Evolutionary conservation across 1,284 basidiomycete genomes (phyloP).

Genomic region (Exobasidium rhododendri): DNA sequence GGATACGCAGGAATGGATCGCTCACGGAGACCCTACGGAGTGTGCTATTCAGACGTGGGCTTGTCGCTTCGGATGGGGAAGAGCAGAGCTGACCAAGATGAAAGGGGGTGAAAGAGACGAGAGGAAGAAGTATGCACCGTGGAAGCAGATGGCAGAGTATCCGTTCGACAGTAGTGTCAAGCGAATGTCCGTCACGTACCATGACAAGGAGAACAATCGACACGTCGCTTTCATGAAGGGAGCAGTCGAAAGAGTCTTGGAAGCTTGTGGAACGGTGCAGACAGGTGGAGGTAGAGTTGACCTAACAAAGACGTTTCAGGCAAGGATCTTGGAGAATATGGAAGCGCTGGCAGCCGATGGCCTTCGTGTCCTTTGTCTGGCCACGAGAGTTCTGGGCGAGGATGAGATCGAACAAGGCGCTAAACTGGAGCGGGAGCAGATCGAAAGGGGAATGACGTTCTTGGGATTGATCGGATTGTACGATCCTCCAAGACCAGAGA

Average conservation of each 20-base stretch:
- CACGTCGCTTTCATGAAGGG: conserved; percentile 53
- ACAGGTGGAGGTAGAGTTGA: conserved; percentile 51
- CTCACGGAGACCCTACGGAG: conserved; percentile 68
- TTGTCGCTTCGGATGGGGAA: conserved; percentile 55
- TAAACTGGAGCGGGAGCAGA: conserved; percentile 35
- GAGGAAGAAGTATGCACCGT: conserved; percentile 27
- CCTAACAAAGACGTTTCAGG: conserved; percentile 33
- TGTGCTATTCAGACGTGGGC: conserved; percentile 66
- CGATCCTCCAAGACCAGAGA: conserved; percentile 47
- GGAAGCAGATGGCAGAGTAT: conserved; percentile 58
- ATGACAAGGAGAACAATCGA: conserved; percentile 34
- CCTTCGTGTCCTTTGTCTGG: conserved; percentile 50
- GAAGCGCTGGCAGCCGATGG: conserved; percentile 46
- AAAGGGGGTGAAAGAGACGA: conserved; percentile 20
- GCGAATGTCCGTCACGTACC: conserved; percentile 57
- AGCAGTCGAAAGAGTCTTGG: conserved; percentile 49
- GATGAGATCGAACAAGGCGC: conserved; percentile 33
- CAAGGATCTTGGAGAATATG: conserved; percentile 42
- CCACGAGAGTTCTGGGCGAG: conserved; percentile 33
- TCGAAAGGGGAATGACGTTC: conserved; percentile 40
- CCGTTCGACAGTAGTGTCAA: conserved; percentile 52
- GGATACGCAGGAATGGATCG: conserved; percentile 60
- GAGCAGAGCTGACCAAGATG: conserved; percentile 34
- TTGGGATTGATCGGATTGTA: conserved; percentile 47
- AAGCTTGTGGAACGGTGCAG: conserved; percentile 38